Conservation (phyloP, 306 rosid genomes). For the Cucurbita maxima region DNA sequence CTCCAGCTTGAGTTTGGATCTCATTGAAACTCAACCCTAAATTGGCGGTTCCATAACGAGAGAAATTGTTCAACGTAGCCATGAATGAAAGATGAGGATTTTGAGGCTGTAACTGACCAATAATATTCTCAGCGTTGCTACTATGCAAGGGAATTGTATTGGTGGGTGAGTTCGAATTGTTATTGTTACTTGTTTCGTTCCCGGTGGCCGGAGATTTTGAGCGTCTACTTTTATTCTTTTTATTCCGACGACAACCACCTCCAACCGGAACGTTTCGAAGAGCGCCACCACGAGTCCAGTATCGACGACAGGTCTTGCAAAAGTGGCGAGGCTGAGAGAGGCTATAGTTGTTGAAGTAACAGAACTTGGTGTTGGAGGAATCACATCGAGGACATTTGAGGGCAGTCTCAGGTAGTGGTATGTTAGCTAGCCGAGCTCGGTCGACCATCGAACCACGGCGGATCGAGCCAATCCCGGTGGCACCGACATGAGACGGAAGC, state of each 20-base stretch:
- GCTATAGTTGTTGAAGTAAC: conserved; percentile 80
- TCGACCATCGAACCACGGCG: conserved; percentile 79
- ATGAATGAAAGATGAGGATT: conserved; percentile 40
- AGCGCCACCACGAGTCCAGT: conserved; percentile 88
- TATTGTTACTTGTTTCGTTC: conserved; percentile 6
- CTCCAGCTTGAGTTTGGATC: conserved; percentile 21
- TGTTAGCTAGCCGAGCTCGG: conserved; percentile 64
- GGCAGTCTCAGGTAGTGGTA: conserved; percentile 63
- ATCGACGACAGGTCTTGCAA: conserved; percentile 84
- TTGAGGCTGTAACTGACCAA: conserved; percentile 23
- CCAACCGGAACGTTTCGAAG: conserved; percentile 86
- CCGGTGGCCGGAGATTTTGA: conserved; percentile 43
- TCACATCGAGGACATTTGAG: conserved; percentile 94
- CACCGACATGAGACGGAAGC: conserved; percentile 13
- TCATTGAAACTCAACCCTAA: conserved; percentile 46
- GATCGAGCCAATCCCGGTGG: conserved; percentile 17
- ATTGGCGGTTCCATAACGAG: conserved; percentile 33
- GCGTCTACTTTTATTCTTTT: conserved; percentile 54
- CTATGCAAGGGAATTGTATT: conserved; percentile 8
- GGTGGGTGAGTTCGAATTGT: conserved; percentile 12
- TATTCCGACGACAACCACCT: conserved; percentile 83
- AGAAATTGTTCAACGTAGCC: conserved; percentile 48
- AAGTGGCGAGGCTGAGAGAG: conserved; percentile 90
- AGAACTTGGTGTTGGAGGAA: conserved; percentile 75
- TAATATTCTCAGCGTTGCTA: conserved; percentile 1